phyloP scores from a whole-genome alignment of 225 moss, liverwort and hornwort genomes.

The Bryum argenteum region DNA sequence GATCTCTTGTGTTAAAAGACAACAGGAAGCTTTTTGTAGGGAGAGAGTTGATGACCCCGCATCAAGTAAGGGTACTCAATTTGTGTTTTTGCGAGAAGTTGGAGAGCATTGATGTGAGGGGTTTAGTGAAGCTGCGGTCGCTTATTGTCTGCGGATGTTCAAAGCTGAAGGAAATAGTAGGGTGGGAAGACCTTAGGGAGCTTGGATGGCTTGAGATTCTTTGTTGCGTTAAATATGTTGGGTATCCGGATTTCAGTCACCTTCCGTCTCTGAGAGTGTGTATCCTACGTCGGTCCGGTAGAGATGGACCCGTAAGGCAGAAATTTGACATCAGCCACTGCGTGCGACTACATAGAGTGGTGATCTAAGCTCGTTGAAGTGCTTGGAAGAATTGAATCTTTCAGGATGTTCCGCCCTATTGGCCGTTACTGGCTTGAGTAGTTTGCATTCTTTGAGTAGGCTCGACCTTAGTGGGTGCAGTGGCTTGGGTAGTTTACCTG shows the following conservation, averaged over 20 bases:
- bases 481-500: background rate
- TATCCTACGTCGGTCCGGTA: background rate
- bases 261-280: conserved; percentile 17
- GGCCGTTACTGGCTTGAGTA: background rate
- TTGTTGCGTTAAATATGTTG: background rate
- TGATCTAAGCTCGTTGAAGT: conserved; percentile 26
- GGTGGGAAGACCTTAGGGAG: conserved; percentile 29
- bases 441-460: background rate
- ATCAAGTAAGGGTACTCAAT: conserved; percentile 9
- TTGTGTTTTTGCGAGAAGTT: background rate
- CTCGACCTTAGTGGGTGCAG: background rate
- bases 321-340: conserved; percentile 12
- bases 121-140: conserved; percentile 22
- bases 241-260: conserved; percentile 2
- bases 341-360: conserved; percentile 17
- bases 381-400: conserved; percentile 23
- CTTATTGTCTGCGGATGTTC: background rate
- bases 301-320: background rate
- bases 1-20: background rate
- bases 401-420: background rate
- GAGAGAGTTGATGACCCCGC: background rate
- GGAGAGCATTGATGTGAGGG: conserved; percentile 16
- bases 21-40: background rate
- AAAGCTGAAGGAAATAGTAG: conserved; percentile 1
- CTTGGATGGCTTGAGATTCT: conserved; percentile 17